Evolutionary conservation across 2,329 filamentous ascomycete species (phyloP), one percentile per base, ranked within the genome.

Genomic region (Teratosphaeria destructans): DNA sequence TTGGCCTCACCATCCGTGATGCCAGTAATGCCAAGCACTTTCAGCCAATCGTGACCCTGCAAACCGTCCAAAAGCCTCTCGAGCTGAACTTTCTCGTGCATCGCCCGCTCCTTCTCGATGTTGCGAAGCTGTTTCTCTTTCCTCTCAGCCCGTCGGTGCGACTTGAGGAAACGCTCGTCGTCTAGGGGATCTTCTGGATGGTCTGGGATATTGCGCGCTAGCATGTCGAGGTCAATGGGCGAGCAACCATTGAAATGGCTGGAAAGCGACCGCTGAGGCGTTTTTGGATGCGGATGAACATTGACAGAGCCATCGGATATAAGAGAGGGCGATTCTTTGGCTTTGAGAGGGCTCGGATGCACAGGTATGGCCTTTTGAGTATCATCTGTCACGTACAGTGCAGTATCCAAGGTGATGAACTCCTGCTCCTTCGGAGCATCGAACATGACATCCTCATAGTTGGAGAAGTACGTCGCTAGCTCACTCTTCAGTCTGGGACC

Each of bases 391-490:
- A 72, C 62, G 59, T 69, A 72, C 37, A 71, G 58, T 8, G 61
- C 58, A 19, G 66, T 63, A 52, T 67, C 62, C 52, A 60, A 55
- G 8, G 66, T 70, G 43, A 70, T 66, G 66, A 72, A 81, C 92
- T 91, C 87, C 67, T 87, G 80, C 74, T 92, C 87, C 67, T 87
- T 87, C 47, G 86, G 84, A 63, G 90, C 86, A 71, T 95, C 89
- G 63, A 89, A 91, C 75, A 97, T 90, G 65, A 96, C 84, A 72
- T 95, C 90, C 74, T 96, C 92, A 74, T 96, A 97, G 70, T 95
- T 92, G 57, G 89, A 86, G 70, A 97, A 96, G 76, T 96, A 97
- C 55, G 85, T 83, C 43, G 91, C 87, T 62, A 97, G 81, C 71
- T 96, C 92, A 75, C 91, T 96, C 80, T 95, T 96, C 76, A 91